Conservation (phyloP, 257 asterid genomes). For the Galeopsis tetrahit region DNA sequence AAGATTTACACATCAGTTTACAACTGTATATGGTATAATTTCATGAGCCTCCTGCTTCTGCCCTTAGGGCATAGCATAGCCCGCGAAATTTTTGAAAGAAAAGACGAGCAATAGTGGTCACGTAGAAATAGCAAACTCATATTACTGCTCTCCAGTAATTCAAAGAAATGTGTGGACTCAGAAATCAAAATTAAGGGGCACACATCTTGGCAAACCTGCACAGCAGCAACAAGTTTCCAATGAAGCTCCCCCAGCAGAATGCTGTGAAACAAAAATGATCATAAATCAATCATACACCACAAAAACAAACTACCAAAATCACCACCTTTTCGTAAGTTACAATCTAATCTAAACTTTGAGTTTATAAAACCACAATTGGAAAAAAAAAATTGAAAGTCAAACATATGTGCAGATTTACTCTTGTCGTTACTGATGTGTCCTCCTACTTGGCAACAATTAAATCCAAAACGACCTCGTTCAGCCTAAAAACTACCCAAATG, state of each 20-base stretch:
- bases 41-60: not conserved
- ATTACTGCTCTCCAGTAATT: not conserved
- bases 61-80: conserved; percentile 1
- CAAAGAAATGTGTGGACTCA: not conserved
- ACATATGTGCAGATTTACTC: too few relatives aligned
- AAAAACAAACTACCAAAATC: conserved; percentile 15
- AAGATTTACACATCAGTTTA: not conserved
- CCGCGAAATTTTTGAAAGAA: not conserved
- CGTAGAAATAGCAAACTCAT: not conserved
- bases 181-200: conserved; percentile 13
- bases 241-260: conserved; percentile 41
- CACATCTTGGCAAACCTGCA: conserved; percentile 24
- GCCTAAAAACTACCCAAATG: too few relatives aligned
- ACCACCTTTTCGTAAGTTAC: too few relatives aligned
- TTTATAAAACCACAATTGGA: too few relatives aligned
- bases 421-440: too few relatives aligned
- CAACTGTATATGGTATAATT: not conserved
- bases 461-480: too few relatives aligned
- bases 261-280: conserved; percentile 28
- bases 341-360: too few relatives aligned
- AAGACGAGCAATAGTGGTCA: not conserved
- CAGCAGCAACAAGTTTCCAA: conserved; percentile 36
- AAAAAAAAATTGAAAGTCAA: too few relatives aligned
- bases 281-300: conserved; percentile 36
- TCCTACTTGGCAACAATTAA: too few relatives aligned